Evolutionary conservation across 139 green algal genomes (phyloP).

Genomic region (Coccomyxa sp.): DNA sequence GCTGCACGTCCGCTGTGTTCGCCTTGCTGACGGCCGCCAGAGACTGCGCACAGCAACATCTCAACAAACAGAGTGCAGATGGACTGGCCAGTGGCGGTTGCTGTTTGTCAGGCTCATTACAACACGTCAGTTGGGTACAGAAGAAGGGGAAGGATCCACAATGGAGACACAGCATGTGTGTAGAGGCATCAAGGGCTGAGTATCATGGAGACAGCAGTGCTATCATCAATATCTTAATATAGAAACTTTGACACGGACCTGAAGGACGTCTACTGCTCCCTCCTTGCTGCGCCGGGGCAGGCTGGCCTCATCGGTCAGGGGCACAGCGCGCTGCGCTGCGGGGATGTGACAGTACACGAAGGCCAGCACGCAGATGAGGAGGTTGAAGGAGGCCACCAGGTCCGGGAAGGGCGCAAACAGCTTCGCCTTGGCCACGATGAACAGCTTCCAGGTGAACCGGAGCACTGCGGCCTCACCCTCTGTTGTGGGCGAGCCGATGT

Average conservation of each 20-base stretch:
- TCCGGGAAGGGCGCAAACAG: constrained; percentile 32
- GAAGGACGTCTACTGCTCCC: constrained; percentile 5
- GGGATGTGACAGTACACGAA: constrained; percentile 23
- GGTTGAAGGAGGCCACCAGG: constrained; percentile 32
- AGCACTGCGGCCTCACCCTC: neutral
- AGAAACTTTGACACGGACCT: no score
- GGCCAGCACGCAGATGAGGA: constrained; percentile 29
- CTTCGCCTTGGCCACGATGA: constrained; percentile 21
- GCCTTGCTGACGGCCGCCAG: constrained; percentile 10
- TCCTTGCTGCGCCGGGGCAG: constrained; percentile 11
- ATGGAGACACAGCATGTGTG: no score
- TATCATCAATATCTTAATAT: no score
- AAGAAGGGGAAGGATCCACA: no score
- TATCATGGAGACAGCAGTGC: no score
- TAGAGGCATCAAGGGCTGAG: no score
- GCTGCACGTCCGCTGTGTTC: neutral
- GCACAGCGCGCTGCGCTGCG: neutral
- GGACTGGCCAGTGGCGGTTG: no score
- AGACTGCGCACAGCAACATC: no score
- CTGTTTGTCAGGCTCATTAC: no score
- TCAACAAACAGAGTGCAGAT: no score
- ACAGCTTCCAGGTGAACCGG: constrained; percentile 28
- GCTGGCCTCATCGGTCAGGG: constrained; percentile 3
- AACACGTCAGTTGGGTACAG: no score
- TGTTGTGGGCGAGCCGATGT: constrained; percentile 6